phyloP scores from a whole-genome alignment of 2,329 filamentous ascomycete genomes.

The Fusarium lyarnte region DNA sequence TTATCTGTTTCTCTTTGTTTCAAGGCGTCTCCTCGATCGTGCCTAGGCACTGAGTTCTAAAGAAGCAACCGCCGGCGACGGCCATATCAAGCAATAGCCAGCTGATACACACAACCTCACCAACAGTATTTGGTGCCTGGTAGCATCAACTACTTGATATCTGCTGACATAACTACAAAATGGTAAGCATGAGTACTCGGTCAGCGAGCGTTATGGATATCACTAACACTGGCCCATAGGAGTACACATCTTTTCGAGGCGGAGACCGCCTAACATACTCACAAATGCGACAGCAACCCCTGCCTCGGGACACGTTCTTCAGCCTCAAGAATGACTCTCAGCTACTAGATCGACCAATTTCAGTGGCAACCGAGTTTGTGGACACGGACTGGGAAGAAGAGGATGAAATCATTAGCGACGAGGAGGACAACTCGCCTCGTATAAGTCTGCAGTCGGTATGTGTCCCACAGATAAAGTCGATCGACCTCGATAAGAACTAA shows the following conservation, averaged over 20 bases:
- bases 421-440: conserved; percentile 73
- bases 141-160: conserved; percentile 17
- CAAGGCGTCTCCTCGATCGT: conserved; percentile 39
- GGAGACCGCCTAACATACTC: conserved; percentile 53
- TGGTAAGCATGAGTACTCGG: conserved; percentile 46
- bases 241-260: conserved; percentile 49
- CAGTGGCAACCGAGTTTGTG: conserved; percentile 79
- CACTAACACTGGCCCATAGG: conserved; percentile 40
- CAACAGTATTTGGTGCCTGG: conserved; percentile 30
- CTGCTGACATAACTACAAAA: conserved; percentile 34
- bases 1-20: conserved; percentile 42
- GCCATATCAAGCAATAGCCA: conserved; percentile 38
- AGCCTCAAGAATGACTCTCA: conserved; percentile 61
- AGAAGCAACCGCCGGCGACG: conserved; percentile 52
- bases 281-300: conserved; percentile 63
- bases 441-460: conserved; percentile 78
- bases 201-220: neutral
- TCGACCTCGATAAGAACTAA: conserved; percentile 19
- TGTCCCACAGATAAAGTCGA: conserved; percentile 17
- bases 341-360: conserved; percentile 65
- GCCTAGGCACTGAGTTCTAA: conserved; percentile 35
- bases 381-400: conserved; percentile 78
- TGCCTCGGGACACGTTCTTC: conserved; percentile 69
- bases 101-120: conserved; percentile 27
- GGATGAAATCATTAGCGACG: conserved; percentile 69